phyloP scores from a whole-genome alignment of 2,329 filamentous ascomycete species.

The Trichoderma afroharzianum region DNA sequence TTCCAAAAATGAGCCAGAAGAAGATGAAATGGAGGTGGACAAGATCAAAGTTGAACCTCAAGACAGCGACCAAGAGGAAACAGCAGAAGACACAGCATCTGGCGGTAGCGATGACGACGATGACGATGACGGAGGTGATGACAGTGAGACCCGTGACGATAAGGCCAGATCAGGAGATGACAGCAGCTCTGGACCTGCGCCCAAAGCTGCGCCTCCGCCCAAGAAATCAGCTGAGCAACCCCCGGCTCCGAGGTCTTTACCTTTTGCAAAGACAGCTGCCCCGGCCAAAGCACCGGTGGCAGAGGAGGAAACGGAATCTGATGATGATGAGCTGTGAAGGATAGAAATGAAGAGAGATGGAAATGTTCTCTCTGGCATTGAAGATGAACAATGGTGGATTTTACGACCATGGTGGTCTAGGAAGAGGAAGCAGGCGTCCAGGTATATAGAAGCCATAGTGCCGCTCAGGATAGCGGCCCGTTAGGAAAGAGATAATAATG shows the following conservation, averaged over 20 bases:
- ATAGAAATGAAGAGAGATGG: not conserved
- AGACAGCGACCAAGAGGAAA: conserved; percentile 40
- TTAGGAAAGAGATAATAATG: not conserved
- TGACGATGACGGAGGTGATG: conserved; percentile 30
- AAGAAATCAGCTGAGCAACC: conserved; percentile 28
- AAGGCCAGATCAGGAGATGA: not conserved
- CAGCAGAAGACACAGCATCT: conserved; percentile 35
- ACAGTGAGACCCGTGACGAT: conserved; percentile 17
- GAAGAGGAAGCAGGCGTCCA: not conserved
- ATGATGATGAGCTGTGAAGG: conserved; percentile 52
- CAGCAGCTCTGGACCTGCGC: not conserved
- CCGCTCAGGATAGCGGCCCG: not conserved
- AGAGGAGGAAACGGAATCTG: conserved; percentile 51
- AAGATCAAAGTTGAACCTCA: conserved; percentile 33
- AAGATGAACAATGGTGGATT: not conserved
- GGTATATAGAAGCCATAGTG: not conserved
- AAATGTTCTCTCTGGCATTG: not conserved
- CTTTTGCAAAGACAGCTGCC: conserved; percentile 39
- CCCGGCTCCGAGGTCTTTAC: conserved; percentile 41
- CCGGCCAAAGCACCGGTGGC: conserved; percentile 25
- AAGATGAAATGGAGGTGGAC: conserved; percentile 50
- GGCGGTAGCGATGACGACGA: conserved; percentile 39
- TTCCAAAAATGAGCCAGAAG: conserved; percentile 38
- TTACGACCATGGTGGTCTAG: not conserved
- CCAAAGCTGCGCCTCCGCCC: conserved; percentile 17